Percentiles rank a stretch among this genome's conserved stretches.
These are phyloP conservation scores for Cryomyces minteri DNA, from an alignment of 495 filamentous ascomycete species.

Conservation along the genomic window DNA sequence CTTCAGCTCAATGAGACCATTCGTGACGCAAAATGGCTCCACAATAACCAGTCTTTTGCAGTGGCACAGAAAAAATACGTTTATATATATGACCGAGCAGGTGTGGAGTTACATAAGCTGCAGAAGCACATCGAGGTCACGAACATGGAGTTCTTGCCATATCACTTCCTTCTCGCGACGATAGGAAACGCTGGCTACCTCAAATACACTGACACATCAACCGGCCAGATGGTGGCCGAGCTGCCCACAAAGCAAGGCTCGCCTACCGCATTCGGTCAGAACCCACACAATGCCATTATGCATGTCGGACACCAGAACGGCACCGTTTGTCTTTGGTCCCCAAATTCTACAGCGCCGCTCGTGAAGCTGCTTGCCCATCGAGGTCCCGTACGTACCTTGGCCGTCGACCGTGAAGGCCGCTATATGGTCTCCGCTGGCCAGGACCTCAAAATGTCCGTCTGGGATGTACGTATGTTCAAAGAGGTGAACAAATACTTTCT, in stretches of 20 bases:
- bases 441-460: slow-evolving; percentile 81
- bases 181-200: slow-evolving; percentile 68
- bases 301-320: slow-evolving; percentile 90
- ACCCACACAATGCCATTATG: slow-evolving; percentile 77
- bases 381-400: slow-evolving; percentile 76
- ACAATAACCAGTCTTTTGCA: slow-evolving; percentile 91
- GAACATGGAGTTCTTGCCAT: slow-evolving; percentile 88
- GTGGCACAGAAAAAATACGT: slow-evolving; percentile 97
- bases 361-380: slow-evolving; percentile 91
- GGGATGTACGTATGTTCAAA: slow-evolving; percentile 90
- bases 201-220: slow-evolving; percentile 91
- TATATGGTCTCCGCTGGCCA: slow-evolving; percentile 95
- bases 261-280: slow-evolving; percentile 70
- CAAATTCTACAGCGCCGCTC: slow-evolving; percentile 66
- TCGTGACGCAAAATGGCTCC: slow-evolving; percentile 76
- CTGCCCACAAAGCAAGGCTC: slow-evolving; percentile 65
- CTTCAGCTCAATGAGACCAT: slow-evolving; percentile 80
- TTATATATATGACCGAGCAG: slow-evolving; percentile 81
- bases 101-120: slow-evolving; percentile 82
- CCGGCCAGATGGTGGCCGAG: slow-evolving; percentile 69
- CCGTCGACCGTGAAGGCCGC: slow-evolving; percentile 72
- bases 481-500: slow-evolving; percentile 85
- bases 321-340: slow-evolving; percentile 89
- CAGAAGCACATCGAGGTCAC: slow-evolving; percentile 82
- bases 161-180: slow-evolving; percentile 85